phyloP scores from a whole-genome alignment of 371 early-diverging fungal species.

The Syncephalastrum racemosum region DNA sequence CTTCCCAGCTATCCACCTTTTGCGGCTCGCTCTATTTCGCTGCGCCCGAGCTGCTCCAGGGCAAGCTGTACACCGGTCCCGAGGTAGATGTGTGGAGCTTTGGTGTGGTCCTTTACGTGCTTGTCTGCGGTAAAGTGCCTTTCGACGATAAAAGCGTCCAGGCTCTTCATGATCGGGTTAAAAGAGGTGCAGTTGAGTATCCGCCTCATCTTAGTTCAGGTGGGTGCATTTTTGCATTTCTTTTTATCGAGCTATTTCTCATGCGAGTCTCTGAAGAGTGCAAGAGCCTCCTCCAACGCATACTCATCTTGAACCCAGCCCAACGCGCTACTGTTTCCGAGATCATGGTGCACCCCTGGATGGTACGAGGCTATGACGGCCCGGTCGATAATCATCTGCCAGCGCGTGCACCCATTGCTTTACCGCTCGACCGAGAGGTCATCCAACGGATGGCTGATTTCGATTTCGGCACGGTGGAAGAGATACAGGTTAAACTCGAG shows the following conservation, averaged over 20 bases:
- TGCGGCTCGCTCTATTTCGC: conserved; percentile 97
- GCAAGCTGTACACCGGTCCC: conserved; percentile 86
- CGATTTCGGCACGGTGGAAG: conserved; percentile 78
- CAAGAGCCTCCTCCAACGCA: conserved; percentile 70
- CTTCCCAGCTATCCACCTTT: conserved; percentile 80
- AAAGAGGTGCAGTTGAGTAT: conserved; percentile 72
- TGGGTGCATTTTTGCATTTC: conserved; percentile 46
- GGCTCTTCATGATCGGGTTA: conserved; percentile 86
- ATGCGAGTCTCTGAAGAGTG: conserved; percentile 57
- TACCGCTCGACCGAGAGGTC: conserved; percentile 70
- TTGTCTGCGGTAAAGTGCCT: conserved; percentile 93
- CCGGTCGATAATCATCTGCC: conserved; percentile 67
- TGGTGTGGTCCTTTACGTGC: conserved; percentile 93
- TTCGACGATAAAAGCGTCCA: conserved; percentile 92
- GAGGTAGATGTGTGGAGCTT: conserved; percentile 97
- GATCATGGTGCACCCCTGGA: conserved; percentile 80
- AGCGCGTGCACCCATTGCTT: conserved; percentile 57
- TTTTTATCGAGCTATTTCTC: conserved; percentile 2
- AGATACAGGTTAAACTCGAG: conserved; percentile 59
- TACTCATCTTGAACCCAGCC: conserved; percentile 70
- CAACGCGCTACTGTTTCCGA: conserved; percentile 76
- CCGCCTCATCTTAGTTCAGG: conserved; percentile 79
- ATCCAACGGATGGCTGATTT: conserved; percentile 82
- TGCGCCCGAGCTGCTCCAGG: conserved; percentile 91
- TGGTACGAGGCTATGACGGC: conserved; percentile 69